Conservation (phyloP, 495 filamentous ascomycete genomes). For the Parmelia sp. region DNA sequence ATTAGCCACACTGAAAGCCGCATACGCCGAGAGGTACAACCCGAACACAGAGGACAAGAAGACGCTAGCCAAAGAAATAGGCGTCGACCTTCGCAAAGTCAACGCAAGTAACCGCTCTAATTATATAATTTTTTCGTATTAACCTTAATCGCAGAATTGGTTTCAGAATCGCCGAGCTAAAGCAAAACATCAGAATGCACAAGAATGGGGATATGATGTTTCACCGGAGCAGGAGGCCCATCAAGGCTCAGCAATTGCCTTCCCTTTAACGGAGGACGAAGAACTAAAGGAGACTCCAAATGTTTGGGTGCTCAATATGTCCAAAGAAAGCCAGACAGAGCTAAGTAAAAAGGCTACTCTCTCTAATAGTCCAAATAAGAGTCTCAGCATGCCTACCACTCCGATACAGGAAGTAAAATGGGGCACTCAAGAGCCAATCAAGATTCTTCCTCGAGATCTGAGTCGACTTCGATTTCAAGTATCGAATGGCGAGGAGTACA, state of each 20-base stretch:
- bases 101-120: constrained; percentile 50
- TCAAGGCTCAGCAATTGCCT: constrained; percentile 2
- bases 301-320: too few relatives aligned
- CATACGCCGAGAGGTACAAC: constrained; percentile 70
- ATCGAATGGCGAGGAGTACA: not conserved
- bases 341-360: too few relatives aligned
- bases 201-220: constrained; percentile 38
- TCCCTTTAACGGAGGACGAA: constrained; percentile 12
- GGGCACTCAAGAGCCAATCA: too few relatives aligned
- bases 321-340: too few relatives aligned
- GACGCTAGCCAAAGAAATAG: constrained; percentile 63
- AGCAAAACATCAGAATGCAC: constrained; percentile 69
- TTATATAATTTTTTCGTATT: constrained; percentile 19
- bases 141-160: constrained; percentile 61
- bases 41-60: constrained; percentile 71
- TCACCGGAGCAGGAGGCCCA: constrained; percentile 34
- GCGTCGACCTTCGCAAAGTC: constrained; percentile 66
- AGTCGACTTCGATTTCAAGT: not conserved
- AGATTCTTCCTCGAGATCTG: too few relatives aligned
- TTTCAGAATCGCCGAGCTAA: constrained; percentile 85
- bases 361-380: too few relatives aligned
- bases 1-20: constrained; percentile 66
- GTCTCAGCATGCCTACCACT: too few relatives aligned
- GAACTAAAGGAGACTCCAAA: too few relatives aligned
- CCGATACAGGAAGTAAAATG: too few relatives aligned